Evolutionary conservation across 495 filamentous ascomycete species (phyloP).

Genomic region (Cryomyces antarcticus): DNA sequence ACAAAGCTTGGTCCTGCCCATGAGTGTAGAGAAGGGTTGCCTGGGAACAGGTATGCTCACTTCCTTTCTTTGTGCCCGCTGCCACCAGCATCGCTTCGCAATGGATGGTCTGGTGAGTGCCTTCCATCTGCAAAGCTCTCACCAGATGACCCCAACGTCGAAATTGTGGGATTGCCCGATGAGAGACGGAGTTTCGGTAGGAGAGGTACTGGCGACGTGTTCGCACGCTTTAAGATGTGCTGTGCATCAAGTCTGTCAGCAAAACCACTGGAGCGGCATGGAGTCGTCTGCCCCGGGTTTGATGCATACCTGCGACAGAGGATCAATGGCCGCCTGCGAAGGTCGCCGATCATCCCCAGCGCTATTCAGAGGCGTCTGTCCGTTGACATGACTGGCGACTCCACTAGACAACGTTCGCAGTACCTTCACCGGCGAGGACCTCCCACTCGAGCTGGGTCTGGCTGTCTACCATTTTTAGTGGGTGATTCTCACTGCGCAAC

Average conservation of each 20-base stretch:
- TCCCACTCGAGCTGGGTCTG: neutral
- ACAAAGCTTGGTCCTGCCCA: neutral
- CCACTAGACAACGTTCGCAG: neutral
- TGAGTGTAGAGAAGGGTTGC: neutral
- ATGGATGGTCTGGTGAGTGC: neutral
- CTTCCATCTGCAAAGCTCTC: neutral
- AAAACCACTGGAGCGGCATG: neutral
- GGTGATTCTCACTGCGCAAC: neutral
- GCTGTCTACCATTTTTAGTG: neutral
- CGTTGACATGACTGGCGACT: neutral
- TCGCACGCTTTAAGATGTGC: slow-evolving; percentile 71
- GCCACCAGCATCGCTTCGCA: neutral
- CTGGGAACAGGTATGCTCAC: neutral
- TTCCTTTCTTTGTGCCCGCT: neutral
- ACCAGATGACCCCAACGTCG: neutral
- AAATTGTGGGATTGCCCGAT: neutral
- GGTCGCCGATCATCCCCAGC: neutral
- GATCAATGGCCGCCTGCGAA: slow-evolving; percentile 26
- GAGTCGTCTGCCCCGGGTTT: neutral
- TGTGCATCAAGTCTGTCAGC: slow-evolving; percentile 7
- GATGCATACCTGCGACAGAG: slow-evolving; percentile 28
- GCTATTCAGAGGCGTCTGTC: neutral
- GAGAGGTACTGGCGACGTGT: slow-evolving; percentile 44
- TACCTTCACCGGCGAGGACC: neutral
- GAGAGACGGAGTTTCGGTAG: slow-evolving; percentile 40